These are phyloP conservation scores for Flaveria brownii DNA, from an alignment of 129 eudicot species.

Conservation along the genomic window DNA sequence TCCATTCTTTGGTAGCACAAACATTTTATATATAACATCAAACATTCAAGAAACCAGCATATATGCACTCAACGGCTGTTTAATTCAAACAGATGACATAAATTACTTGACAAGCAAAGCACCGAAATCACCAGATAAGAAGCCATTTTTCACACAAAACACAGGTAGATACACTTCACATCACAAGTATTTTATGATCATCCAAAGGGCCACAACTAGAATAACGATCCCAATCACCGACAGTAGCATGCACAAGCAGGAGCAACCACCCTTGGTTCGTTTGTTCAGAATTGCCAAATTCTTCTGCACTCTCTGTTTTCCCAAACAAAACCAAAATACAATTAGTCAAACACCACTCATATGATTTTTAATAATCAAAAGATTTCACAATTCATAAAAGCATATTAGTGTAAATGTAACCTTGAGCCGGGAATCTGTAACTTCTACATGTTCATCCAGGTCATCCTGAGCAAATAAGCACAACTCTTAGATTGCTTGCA, in stretches of 20 bases:
- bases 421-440: slow-evolving; percentile 85
- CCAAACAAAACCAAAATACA: background rate
- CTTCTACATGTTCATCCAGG: slow-evolving; percentile 83
- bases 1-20: slow-evolving; percentile 18
- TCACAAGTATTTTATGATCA: slow-evolving; percentile 62
- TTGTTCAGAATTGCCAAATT: slow-evolving; percentile 72
- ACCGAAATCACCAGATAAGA: slow-evolving; percentile 28
- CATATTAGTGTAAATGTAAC: slow-evolving; percentile 36
- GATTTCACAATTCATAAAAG: background rate
- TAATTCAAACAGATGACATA: slow-evolving; percentile 9
- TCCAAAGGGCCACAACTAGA: slow-evolving; percentile 50
- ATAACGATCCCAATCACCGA: slow-evolving; percentile 52
- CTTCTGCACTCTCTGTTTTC: slow-evolving; percentile 72
- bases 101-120: slow-evolving; percentile 31
- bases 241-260: slow-evolving; percentile 65
- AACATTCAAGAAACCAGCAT: slow-evolving; percentile 20
- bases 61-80: slow-evolving; percentile 31
- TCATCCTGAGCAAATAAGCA: slow-evolving; percentile 61
- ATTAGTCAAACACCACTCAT: slow-evolving; percentile 5
- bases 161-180: slow-evolving; percentile 26
- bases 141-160: slow-evolving; percentile 26
- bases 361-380: background rate
- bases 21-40: slow-evolving; percentile 10
- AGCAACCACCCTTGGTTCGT: slow-evolving; percentile 81
- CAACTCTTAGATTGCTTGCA: slow-evolving; percentile 4